Evolutionary conservation across 164 flowering plant genomes (phyloP).

Genomic region (Warburgia ugandensis): DNA sequence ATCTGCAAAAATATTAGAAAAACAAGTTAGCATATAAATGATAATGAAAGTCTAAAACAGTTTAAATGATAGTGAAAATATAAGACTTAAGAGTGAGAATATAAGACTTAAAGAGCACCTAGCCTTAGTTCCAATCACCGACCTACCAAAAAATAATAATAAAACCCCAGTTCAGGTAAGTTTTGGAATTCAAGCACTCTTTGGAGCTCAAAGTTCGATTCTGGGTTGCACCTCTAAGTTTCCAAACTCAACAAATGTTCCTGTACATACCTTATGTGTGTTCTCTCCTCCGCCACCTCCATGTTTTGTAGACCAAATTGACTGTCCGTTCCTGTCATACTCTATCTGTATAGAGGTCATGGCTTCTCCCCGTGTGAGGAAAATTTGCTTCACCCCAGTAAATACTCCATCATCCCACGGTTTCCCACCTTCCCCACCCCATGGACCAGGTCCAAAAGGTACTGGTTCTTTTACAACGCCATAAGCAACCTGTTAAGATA

Average conservation of each 20-base stretch:
- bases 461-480: conserved; percentile 55
- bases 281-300: conserved; percentile 44
- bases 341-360: conserved; percentile 64
- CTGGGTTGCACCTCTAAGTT: too few species aligned
- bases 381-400: conserved; percentile 61
- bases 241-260: too few species aligned
- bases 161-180: too few species aligned
- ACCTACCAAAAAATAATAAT: too few species aligned
- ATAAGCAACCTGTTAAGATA: conserved; percentile 25
- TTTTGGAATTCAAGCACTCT: too few species aligned
- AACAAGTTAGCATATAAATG: background rate
- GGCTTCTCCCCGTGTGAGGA: conserved; percentile 39
- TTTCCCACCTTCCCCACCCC: conserved; percentile 87
- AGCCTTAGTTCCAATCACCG: too few species aligned
- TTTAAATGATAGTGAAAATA: background rate
- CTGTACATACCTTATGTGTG: conserved; percentile 48
- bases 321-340: conserved; percentile 70
- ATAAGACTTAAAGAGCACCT: too few species aligned
- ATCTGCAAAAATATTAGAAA: conserved; percentile 28
- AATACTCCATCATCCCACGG: conserved; percentile 89
- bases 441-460: conserved; percentile 67
- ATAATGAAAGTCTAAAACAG: background rate
- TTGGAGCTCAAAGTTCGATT: too few species aligned
- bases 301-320: conserved; percentile 66
- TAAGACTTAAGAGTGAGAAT: background rate